Conservation (phyloP, 208 protist species). For the Leptomonas pyrrhocoris region DNA sequence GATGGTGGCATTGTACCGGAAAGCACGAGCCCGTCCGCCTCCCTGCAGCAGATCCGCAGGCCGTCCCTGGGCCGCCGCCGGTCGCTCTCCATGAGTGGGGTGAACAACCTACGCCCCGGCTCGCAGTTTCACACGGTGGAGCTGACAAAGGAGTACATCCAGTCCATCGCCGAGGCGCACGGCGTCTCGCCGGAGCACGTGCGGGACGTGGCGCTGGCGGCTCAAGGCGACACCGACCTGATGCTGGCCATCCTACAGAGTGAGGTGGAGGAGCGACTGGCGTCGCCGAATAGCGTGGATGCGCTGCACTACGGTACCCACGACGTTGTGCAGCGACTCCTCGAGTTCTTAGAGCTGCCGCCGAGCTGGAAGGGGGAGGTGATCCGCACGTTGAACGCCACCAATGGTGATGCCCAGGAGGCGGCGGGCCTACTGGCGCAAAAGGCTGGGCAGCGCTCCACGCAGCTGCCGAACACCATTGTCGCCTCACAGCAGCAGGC, state of each 20-base stretch:
- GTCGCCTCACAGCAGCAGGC: slow-evolving; percentile 11
- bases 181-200: slow-evolving; percentile 44
- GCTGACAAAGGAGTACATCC: slow-evolving; percentile 58
- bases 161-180: slow-evolving; percentile 41
- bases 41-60: slow-evolving; percentile 19
- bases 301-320: slow-evolving; percentile 60
- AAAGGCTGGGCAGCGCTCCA: slow-evolving; percentile 38
- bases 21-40: slow-evolving; percentile 15
- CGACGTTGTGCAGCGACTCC: slow-evolving; percentile 60
- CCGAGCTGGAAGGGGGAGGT: slow-evolving; percentile 53
- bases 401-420: slow-evolving; percentile 62
- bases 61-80: slow-evolving; percentile 16
- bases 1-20: neutral
- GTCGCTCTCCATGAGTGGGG: slow-evolving; percentile 23
- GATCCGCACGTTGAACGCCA: slow-evolving; percentile 62
- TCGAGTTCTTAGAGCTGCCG: slow-evolving; percentile 57
- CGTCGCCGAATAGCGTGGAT: slow-evolving; percentile 21
- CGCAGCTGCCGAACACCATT: slow-evolving; percentile 17
- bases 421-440: slow-evolving; percentile 36
- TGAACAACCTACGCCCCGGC: slow-evolving; percentile 7
- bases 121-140: slow-evolving; percentile 30
- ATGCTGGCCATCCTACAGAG: slow-evolving; percentile 69
- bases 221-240: slow-evolving; percentile 59
- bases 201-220: slow-evolving; percentile 56
- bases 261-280: slow-evolving; percentile 39